Conservation (phyloP, 352 stramenopile species). For the Phytophthora parvispora region DNA sequence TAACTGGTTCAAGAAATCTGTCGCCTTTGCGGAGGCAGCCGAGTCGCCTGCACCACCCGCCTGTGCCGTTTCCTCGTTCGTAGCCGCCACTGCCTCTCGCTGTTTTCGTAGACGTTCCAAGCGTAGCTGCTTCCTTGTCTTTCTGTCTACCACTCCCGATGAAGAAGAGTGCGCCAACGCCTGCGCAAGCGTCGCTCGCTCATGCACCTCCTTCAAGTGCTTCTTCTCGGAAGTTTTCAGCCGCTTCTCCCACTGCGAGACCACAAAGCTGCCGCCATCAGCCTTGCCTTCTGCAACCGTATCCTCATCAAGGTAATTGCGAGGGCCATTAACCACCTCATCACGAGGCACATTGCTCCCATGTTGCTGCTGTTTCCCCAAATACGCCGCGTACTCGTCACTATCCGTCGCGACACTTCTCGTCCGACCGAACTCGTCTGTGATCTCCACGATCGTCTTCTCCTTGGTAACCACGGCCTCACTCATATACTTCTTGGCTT, state of each 20-base stretch:
- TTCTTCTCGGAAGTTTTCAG: constrained; percentile 72
- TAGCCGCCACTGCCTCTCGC: constrained; percentile 12
- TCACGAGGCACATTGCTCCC: neutral
- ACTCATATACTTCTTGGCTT: constrained; percentile 46
- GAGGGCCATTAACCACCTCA: neutral
- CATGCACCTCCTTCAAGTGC: constrained; percentile 77
- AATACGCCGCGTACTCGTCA: constrained; percentile 39
- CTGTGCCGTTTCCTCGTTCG: neutral
- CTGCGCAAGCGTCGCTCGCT: constrained; percentile 57
- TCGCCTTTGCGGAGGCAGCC: constrained; percentile 57
- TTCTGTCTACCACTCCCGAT: constrained; percentile 36
- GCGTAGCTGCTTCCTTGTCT: constrained; percentile 71
- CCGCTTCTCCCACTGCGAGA: constrained; percentile 85
- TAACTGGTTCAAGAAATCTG: constrained; percentile 70
- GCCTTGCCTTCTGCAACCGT: constrained; percentile 10
- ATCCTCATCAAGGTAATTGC: neutral
- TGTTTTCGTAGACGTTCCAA: constrained; percentile 70
- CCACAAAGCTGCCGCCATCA: constrained; percentile 67
- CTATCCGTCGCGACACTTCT: constrained; percentile 52
- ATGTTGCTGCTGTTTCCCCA: constrained; percentile 18
- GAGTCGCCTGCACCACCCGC: constrained; percentile 27
- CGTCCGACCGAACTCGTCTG: constrained; percentile 69
- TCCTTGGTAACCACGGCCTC: neutral
- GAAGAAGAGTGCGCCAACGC: constrained; percentile 24
- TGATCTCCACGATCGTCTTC: constrained; percentile 39